Evolutionary conservation across 225 moss, liverwort and hornwort species (phyloP), one percentile per base, ranked within the genome.

Genomic region (Sphagnum tenellum): DNA sequence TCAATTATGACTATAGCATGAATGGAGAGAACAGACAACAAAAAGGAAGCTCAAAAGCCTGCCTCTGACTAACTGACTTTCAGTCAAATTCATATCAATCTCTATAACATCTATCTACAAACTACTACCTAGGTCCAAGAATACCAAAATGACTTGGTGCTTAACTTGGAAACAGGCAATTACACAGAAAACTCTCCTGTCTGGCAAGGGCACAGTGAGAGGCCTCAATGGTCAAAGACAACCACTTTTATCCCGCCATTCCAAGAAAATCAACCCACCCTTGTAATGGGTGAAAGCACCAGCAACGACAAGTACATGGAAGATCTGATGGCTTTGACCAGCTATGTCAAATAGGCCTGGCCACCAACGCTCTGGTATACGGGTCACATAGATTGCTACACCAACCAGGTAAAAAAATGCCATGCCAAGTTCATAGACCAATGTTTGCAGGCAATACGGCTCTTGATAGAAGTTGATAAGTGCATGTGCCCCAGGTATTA

Each of bases 291-390:
- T 89, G 54, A 85, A 98, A 0, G 89, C 96, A 46, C 96, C 96
- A 12, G 89, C 93, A 60, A 98, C 83, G 3, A 98, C 96, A 5
- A 98, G 86, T 58, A 89, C 66, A 7, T 98, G 96, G 48, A 98
- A 93, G 29, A 90, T 84, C 72, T 93, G 90, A 44, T 98, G 96
- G 67, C 96, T 98, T 14, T 98, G 96, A 5, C 96, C 93, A 2
- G 96, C 96, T 4, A 98, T 79, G 72, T 93, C 96, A 5, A 98
- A 93, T 52, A 81, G 69, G 0, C 96, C 96, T 2, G 96, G 96
- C 64, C 78, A 90, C 96, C 96, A 98, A 6, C 93, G 74, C 67
- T 98, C 96, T 0, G 93, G 92, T 46, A 93, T 77, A 1, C 93
- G 85, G 3, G 93, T 76, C 4, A 89, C 89, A 29, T 98, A 98